phyloP scores from a whole-genome alignment of 2,329 filamentous ascomycete genomes.

The Aureobasidium subglaciale region DNA sequence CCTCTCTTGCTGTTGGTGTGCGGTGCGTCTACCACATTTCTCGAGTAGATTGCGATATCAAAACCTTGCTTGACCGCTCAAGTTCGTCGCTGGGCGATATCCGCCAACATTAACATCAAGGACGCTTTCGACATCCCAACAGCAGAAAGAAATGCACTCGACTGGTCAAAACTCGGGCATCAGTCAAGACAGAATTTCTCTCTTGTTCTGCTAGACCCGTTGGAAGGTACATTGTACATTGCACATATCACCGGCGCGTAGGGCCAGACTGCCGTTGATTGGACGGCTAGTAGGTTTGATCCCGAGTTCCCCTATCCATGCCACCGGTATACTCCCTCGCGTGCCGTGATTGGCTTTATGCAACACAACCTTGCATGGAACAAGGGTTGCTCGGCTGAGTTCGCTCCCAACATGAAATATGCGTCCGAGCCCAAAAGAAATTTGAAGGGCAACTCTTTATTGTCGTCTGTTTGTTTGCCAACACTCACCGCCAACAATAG shows the following conservation, averaged over 20 bases:
- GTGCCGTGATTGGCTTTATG: conserved; percentile 9
- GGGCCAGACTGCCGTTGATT: background rate
- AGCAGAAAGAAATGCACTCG: background rate
- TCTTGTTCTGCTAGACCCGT: background rate
- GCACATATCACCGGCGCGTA: background rate
- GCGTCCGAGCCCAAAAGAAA: background rate
- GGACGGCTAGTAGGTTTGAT: background rate
- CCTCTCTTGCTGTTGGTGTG: background rate
- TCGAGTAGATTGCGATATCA: background rate
- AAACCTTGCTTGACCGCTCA: background rate
- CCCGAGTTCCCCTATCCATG: conserved; percentile 5
- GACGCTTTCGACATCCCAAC: background rate
- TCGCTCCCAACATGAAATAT: background rate
- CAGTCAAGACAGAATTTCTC: background rate
- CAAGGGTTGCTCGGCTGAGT: background rate
- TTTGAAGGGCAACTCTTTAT: background rate
- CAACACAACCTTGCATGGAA: background rate
- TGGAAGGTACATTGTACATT: background rate
- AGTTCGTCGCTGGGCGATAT: background rate
- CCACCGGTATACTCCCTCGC: background rate
- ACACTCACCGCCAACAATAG: background rate
- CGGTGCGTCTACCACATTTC: conserved; percentile 4
- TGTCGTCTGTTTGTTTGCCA: background rate
- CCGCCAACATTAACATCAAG: conserved; percentile 2
- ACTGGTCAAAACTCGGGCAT: conserved; percentile 1